These are phyloP conservation scores for Zoysia japonica DNA, from an alignment of 176 grass and related monocot genomes.

Conservation along the genomic window DNA sequence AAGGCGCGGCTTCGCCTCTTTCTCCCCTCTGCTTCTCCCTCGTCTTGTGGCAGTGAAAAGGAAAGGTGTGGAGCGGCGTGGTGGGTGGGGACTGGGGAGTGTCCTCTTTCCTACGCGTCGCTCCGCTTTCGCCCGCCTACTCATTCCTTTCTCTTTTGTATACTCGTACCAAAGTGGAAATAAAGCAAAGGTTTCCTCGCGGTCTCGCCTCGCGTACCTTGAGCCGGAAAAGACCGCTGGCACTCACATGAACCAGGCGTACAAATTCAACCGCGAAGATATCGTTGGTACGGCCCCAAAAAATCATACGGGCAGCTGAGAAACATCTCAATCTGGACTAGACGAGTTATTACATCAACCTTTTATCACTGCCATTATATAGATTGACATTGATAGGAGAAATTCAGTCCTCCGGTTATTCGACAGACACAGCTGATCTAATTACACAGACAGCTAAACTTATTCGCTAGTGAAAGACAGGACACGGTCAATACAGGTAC, in stretches of 20 bases:
- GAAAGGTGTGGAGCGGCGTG: constrained; percentile 41
- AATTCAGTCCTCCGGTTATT: not conserved
- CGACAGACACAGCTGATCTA: not conserved
- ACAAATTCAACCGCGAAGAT: not conserved
- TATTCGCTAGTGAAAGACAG: not conserved
- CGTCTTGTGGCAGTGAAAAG: constrained; percentile 18
- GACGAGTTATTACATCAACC: not conserved
- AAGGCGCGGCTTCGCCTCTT: constrained; percentile 5
- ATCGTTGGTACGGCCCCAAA: not conserved
- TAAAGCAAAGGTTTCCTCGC: constrained; percentile 23
- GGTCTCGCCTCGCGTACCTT: not conserved
- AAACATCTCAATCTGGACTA: not conserved
- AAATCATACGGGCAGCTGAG: not conserved
- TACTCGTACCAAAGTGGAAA: not conserved
- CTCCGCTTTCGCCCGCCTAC: constrained; percentile 1
- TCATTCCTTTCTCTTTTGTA: constrained; percentile 31
- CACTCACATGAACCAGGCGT: constrained; percentile 11
- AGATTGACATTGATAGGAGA: not conserved
- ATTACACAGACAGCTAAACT: not conserved
- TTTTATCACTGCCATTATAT: not conserved
- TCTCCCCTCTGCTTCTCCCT: too few species aligned
- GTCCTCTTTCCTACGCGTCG: constrained; percentile 7
- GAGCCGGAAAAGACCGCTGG: not conserved
- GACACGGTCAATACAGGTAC: not conserved
- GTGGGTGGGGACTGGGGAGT: constrained; percentile 49